Conservation (phyloP, 768 basidiomycete species). For the Suillus clintonianus region DNA sequence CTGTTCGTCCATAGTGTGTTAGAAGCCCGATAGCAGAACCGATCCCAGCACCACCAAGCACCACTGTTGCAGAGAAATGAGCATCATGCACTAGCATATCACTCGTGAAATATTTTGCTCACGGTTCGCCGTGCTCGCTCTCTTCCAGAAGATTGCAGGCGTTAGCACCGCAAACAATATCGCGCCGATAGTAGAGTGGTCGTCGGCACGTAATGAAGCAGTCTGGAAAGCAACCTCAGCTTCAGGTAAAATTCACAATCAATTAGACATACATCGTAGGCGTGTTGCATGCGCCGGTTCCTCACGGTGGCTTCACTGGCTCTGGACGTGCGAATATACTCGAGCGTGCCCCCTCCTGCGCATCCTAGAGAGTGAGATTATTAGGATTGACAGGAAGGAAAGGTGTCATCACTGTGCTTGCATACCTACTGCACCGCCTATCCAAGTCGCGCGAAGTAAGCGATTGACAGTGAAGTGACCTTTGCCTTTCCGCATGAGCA, state of each 20-base stretch:
- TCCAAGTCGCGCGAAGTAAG: conserved; percentile 71
- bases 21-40: conserved; percentile 63
- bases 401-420: conserved; percentile 5
- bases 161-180: conserved; percentile 62
- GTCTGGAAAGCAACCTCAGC: conserved; percentile 41
- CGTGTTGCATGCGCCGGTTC: conserved; percentile 47
- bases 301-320: conserved; percentile 52
- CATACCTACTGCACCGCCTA: conserved; percentile 63
- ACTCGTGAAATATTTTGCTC: conserved; percentile 17
- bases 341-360: conserved; percentile 53
- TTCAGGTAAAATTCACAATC: background rate
- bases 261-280: conserved; percentile 55
- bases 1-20: conserved; percentile 52
- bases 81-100: background rate
- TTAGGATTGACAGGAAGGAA: background rate
- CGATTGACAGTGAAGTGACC: conserved; percentile 59
- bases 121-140: conserved; percentile 64
- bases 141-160: conserved; percentile 75
- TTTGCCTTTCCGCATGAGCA: conserved; percentile 56
- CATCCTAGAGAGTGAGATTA: conserved; percentile 26
- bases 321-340: conserved; percentile 60
- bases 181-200: conserved; percentile 75
- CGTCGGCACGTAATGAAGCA: conserved; percentile 60
- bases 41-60: conserved; percentile 70
- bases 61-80: conserved; percentile 42